Evolutionary conservation across 768 basidiomycete genomes (phyloP).

Genomic region (Cystobasidium ongulense): DNA sequence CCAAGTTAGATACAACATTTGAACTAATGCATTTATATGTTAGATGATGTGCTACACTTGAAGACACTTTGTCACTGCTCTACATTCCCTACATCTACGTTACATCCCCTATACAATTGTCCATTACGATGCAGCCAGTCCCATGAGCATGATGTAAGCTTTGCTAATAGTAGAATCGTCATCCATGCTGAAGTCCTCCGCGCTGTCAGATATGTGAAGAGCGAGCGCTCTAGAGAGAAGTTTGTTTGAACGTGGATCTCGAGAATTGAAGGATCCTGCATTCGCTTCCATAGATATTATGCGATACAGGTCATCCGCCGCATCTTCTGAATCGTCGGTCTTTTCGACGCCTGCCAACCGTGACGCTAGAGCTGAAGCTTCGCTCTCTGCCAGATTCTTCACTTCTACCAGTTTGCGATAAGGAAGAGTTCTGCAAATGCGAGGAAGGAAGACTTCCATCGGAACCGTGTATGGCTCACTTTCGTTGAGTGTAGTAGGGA

Average conservation of each 20-base stretch:
- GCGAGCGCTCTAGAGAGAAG: not conserved
- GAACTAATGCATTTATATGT: too few species aligned
- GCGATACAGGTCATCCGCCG: not conserved
- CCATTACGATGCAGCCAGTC: not conserved
- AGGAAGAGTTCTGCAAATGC: conserved; percentile 8
- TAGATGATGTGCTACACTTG: too few species aligned
- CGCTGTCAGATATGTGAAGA: not conserved
- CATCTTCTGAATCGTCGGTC: not conserved
- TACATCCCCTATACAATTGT: too few species aligned
- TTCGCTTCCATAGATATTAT: not conserved
- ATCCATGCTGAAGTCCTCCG: not conserved
- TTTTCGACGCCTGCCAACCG: not conserved
- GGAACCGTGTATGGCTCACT: not conserved
- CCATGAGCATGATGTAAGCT: not conserved
- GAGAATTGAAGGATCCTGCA: not conserved
- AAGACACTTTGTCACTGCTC: too few species aligned
- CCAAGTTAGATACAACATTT: too few species aligned
- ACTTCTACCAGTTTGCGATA: not conserved
- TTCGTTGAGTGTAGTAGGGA: not conserved
- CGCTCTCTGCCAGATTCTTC: not conserved
- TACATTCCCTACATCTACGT: too few species aligned
- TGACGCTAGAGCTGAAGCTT: not conserved
- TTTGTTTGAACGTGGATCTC: not conserved
- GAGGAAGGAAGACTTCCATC: conserved; percentile 17
- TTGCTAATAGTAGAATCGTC: not conserved